These are phyloP conservation scores for Kernera saxatilis DNA, from an alignment of 345 rosid genomes.

Conservation along the genomic window DNA sequence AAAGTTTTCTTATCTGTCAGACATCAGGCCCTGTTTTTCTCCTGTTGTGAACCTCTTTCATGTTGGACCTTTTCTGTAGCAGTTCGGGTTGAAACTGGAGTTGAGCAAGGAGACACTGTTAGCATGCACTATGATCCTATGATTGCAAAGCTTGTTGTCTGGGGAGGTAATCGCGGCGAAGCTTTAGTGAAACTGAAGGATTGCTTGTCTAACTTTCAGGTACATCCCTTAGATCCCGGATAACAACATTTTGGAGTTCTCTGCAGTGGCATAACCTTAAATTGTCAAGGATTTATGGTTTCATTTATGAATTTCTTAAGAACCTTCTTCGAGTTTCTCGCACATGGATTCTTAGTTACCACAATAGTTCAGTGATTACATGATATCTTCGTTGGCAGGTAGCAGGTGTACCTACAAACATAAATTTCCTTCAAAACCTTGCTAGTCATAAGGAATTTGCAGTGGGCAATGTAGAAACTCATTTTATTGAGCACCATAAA, in stretches of 20 bases:
- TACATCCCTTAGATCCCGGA: conserved; percentile 18
- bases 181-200: conserved; percentile 86
- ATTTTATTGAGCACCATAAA: conserved; percentile 77
- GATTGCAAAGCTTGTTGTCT: conserved; percentile 97
- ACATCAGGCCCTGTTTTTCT: not conserved
- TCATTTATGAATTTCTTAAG: not conserved
- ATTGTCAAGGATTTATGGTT: conserved; percentile 1
- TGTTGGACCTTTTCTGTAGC: conserved; percentile 16
- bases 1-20: not conserved
- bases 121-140: conserved; percentile 99
- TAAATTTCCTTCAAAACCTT: conserved; percentile 72
- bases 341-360: not conserved
- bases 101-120: conserved; percentile 82
- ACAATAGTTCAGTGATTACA: conserved; percentile 4
- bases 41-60: conserved; percentile 9
- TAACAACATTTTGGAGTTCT: conserved; percentile 6
- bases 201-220: conserved; percentile 87
- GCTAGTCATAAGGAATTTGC: conserved; percentile 68
- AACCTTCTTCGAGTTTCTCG: not conserved
- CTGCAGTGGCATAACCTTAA: not conserved
- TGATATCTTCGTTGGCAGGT: conserved; percentile 48
- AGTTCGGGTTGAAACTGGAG: conserved; percentile 96
- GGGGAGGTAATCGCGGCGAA: conserved; percentile 76
- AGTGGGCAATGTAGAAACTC: conserved; percentile 85
- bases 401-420: conserved; percentile 92